A percentile compares a stretch with the other conserved stretches of the same genome.
These are phyloP conservation scores for Hypoxylon rickii DNA, from an alignment of 495 filamentous ascomycete species.

Conservation along the genomic window DNA sequence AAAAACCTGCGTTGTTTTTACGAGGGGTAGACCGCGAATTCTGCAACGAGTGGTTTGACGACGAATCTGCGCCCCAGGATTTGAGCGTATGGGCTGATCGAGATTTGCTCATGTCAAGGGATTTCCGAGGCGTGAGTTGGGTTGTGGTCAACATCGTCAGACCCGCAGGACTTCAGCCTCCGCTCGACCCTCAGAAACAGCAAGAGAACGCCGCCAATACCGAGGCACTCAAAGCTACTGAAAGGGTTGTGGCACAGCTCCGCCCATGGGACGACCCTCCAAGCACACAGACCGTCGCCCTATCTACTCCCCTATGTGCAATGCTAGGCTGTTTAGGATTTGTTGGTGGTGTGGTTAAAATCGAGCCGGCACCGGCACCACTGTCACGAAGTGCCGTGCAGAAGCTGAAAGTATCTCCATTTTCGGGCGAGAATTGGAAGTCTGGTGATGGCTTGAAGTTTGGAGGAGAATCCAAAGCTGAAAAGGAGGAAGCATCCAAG, in stretches of 20 bases:
- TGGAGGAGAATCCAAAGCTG: conserved; percentile 80
- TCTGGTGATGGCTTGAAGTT: conserved; percentile 75
- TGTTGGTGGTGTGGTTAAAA: conserved; percentile 83
- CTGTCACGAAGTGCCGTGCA: conserved; percentile 43
- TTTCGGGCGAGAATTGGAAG: conserved; percentile 58
- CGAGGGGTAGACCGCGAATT: conserved; percentile 72
- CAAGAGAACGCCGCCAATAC: conserved; percentile 60
- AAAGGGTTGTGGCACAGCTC: conserved; percentile 76
- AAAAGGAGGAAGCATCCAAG: conserved; percentile 68
- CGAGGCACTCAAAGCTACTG: conserved; percentile 60
- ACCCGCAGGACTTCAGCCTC: conserved; percentile 75
- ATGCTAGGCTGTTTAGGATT: conserved; percentile 70
- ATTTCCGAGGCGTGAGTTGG: conserved; percentile 73
- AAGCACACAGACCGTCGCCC: conserved; percentile 72
- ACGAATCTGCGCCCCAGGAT: conserved; percentile 59
- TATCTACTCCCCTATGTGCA: conserved; percentile 76
- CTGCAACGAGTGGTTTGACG: conserved; percentile 75
- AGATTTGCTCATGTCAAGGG: conserved; percentile 67
- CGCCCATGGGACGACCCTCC: conserved; percentile 85
- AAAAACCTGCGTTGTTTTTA: conserved; percentile 69
- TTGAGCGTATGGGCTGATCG: conserved; percentile 83
- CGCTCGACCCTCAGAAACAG: conserved; percentile 74
- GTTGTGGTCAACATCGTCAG: conserved; percentile 78
- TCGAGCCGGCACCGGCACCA: conserved; percentile 64
- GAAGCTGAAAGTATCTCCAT: conserved; percentile 78